Evolutionary conservation across 2,329 filamentous ascomycete genomes (phyloP), one percentile per base, ranked within the genome.

Genomic region (Cercospora brassicicola): DNA sequence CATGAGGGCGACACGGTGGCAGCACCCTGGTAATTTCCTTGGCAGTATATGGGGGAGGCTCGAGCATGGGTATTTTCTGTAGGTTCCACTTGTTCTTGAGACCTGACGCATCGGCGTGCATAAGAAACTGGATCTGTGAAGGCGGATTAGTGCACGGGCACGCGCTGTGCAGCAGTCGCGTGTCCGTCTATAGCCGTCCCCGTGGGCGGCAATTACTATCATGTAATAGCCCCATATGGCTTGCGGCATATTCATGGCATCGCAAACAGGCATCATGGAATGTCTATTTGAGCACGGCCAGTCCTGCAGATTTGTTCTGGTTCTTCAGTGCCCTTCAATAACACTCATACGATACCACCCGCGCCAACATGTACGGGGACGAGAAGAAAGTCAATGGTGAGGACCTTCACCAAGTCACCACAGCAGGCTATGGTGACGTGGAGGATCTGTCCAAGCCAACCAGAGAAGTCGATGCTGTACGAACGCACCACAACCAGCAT

Each of bases 301-400:
- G 48, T 68, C 67, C 57, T 57, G 59, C 55, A 36, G 28, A 57
- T 42, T 66, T 51, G 23, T 68, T 60, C 26, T 33, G 18, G 20
- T 65, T 59, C 62, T 62, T 31, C 61, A 51, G 45, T 62, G 59
- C 39, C 64, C 55, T 57, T 59, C 65, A 62, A 57, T 59, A 65
- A 30, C 64, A 64, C 64, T 56, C 45, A 36, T 45, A 57, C 39
- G 18, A 56, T 31, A 53, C 51, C 30, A 23, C 5, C 30, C 36
- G 39, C 15, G 48, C 20, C 39, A 66, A 20, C 56, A 70, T 70
- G 68, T 55, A 36, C 57, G 45, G 62, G 7, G 55, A 63, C 13
- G 68, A 72, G 45, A 72, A 69, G 64, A 72, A 72, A 59, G 45
- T 26, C n/a, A 13, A 36, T 3, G 66, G 60, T 23, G 68, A 74